These are phyloP conservation scores for Neodidymelliopsis sp. DNA, from an alignment of 2,329 filamentous ascomycete genomes.

Conservation along the genomic window DNA sequence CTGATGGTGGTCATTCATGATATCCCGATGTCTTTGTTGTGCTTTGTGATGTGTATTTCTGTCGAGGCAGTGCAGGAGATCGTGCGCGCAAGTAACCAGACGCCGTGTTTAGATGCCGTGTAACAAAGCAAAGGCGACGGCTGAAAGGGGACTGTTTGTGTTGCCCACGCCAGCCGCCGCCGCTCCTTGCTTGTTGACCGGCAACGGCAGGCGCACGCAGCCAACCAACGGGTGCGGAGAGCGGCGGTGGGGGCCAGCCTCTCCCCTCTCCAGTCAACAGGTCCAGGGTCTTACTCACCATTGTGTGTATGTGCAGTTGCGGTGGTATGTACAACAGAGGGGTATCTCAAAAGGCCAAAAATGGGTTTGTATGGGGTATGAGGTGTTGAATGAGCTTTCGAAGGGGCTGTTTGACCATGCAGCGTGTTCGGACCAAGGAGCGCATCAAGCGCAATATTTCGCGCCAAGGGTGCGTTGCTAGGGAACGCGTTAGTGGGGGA, in stretches of 20 bases:
- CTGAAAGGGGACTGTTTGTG: constrained; percentile 26
- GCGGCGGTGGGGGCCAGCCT: constrained; percentile 6
- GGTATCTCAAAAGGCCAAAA: constrained; percentile 18
- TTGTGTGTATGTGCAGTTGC: constrained; percentile 15
- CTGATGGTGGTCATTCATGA: constrained; percentile 56
- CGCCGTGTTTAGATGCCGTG: constrained; percentile 9
- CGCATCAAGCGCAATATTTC: constrained; percentile 37
- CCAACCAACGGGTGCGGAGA: constrained; percentile 20
- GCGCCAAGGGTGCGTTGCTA: constrained; percentile 26
- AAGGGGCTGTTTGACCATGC: constrained; percentile 24
- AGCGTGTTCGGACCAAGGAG: constrained; percentile 22
- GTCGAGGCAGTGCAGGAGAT: constrained; percentile 1
- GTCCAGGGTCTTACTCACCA: constrained; percentile 25
- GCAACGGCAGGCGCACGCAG: constrained; percentile 25
- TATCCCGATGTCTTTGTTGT: constrained; percentile 23
- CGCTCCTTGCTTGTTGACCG: constrained; percentile 19
- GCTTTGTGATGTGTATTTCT: constrained; percentile 13
- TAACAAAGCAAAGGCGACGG: constrained; percentile 4
- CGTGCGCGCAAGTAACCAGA: constrained; percentile 17
- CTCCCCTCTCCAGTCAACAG: constrained; percentile 1
- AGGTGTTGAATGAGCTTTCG: constrained; percentile 18
- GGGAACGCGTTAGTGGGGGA: constrained; percentile 15
- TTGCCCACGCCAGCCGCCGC: constrained; percentile 13
- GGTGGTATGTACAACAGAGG: constrained; percentile 9
- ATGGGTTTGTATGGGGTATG: constrained; percentile 19